Evolutionary conservation across 1,284 basidiomycete species (phyloP), one percentile per base, ranked within the genome.

Genomic region (Ceratorhiza oryzae-sativae): DNA sequence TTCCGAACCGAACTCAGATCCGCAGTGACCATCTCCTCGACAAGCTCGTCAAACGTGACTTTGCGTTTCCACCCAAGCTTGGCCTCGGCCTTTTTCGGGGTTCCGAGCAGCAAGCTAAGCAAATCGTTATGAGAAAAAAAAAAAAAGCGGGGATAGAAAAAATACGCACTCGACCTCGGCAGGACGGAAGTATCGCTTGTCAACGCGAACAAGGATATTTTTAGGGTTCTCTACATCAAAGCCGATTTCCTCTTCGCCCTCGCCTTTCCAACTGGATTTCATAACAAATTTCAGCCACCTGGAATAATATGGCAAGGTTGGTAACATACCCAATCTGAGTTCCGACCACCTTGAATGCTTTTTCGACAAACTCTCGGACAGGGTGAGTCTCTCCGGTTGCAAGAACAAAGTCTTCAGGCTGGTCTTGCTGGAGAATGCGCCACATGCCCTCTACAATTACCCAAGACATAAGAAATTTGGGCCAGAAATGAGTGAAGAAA

Each of bases 301-400:
- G 42, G 62, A 53, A 73, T 60, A 45, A 48, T 20, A 12, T 25
- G 18, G 20, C n/a, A 32, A 41, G 23, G 34, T 27, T 41, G 25
- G 32, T 15, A 4, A 81, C 86, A 45, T 76, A 91, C 88, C 84
- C 83, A 77, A 95, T 86, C 56, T 84, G 77, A 49, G 88, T 88
- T 46, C 86, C 89, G 32, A 93, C 85, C 55, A 86, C 81, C 6
- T 77, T 82, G 79, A 97, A 97, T 23, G 94, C 81, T 81, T 92
- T 93, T 79, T 95, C 89, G 74, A 96, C 92, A 77, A 89, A 96
- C 81, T 95, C 93, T 62, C 92, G 88, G 36, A 97, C 94, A 53
- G 88, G 88, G 80, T 97, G 95, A 32, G 93, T 96, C 83, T 96
- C 94, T 39, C 93, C 93, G 0, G 93, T 96, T 0, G 94, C 94